phyloP scores from a whole-genome alignment of 768 basidiomycete species.

The Pholiota molesta region DNA sequence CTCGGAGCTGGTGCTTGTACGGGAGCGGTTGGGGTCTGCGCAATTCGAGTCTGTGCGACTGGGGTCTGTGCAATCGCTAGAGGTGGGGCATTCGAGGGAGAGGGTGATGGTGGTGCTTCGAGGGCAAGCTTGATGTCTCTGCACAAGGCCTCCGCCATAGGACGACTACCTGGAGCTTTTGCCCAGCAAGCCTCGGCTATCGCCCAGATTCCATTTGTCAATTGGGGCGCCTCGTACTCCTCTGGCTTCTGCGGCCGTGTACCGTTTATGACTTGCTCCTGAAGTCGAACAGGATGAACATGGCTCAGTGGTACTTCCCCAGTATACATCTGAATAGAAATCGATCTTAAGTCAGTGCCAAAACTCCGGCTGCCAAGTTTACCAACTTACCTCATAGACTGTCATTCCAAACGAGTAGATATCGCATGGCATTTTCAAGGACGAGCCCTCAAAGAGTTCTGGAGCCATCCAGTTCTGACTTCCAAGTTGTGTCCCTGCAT shows the following conservation, averaged over 20 bases:
- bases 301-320: slow-evolving; percentile 22
- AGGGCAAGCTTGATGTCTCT: slow-evolving; percentile 10
- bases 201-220: slow-evolving; percentile 26
- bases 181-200: slow-evolving; percentile 26
- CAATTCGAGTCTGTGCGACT: neutral
- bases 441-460: slow-evolving; percentile 23
- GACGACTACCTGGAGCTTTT: slow-evolving; percentile 17
- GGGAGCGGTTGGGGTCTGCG: neutral
- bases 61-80: neutral
- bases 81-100: neutral
- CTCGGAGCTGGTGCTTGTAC: neutral
- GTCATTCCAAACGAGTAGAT: slow-evolving; percentile 31
- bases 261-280: slow-evolving; percentile 14
- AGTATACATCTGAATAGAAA: slow-evolving; percentile 16
- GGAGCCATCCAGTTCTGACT: slow-evolving; percentile 33
- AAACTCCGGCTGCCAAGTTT: neutral
- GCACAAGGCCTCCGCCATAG: slow-evolving; percentile 18
- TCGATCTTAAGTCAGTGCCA: neutral
- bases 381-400: slow-evolving; percentile 24
- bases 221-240: slow-evolving; percentile 19
- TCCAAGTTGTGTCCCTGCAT: slow-evolving; percentile 11
- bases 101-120: neutral
- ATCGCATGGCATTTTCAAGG: slow-evolving; percentile 19
- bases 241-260: slow-evolving; percentile 26
- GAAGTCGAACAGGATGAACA: slow-evolving; percentile 14